These are phyloP conservation scores for Phytopythium helicoides DNA, from an alignment of 352 stramenopile genomes.

Conservation along the genomic window DNA sequence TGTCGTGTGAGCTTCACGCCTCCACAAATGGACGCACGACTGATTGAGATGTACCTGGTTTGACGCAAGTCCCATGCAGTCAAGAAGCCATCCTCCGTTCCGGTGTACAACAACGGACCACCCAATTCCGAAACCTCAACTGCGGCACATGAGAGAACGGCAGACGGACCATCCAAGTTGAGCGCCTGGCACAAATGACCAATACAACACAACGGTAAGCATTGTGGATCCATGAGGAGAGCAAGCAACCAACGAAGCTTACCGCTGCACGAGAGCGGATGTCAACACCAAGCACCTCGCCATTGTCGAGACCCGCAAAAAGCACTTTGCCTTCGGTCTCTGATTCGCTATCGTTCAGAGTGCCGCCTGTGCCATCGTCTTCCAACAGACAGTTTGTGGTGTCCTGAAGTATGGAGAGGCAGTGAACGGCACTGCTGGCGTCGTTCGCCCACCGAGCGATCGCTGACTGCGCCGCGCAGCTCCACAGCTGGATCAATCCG, in stretches of 20 bases:
- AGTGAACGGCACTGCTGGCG: conserved; percentile 48
- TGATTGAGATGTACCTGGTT: conserved; percentile 29
- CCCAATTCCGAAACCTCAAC: background rate
- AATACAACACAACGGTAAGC: too few species aligned
- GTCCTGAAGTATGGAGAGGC: conserved; percentile 44
- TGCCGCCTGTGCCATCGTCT: conserved; percentile 7
- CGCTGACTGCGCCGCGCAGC: conserved; percentile 46
- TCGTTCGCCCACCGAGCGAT: conserved; percentile 65
- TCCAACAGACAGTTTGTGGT: conserved; percentile 8
- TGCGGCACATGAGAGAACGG: conserved; percentile 39
- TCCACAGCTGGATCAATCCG: conserved; percentile 67
- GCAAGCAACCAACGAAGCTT: conserved; percentile 8
- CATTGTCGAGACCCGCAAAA: conserved; percentile 63
- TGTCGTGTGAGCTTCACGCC: too few species aligned
- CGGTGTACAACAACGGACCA: conserved; percentile 43
- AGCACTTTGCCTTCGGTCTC: conserved; percentile 66
- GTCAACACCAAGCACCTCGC: conserved; percentile 58
- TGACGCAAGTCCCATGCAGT: conserved; percentile 61
- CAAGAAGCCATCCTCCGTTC: conserved; percentile 60
- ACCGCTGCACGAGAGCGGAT: conserved; percentile 41
- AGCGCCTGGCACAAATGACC: too few species aligned
- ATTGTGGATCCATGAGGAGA: too few species aligned
- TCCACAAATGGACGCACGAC: background rate
- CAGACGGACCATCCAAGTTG: conserved; percentile 29
- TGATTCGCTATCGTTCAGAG: conserved; percentile 24